Conservation (phyloP, 1,284 basidiomycete species). For the Cerioporus squamosus region DNA sequence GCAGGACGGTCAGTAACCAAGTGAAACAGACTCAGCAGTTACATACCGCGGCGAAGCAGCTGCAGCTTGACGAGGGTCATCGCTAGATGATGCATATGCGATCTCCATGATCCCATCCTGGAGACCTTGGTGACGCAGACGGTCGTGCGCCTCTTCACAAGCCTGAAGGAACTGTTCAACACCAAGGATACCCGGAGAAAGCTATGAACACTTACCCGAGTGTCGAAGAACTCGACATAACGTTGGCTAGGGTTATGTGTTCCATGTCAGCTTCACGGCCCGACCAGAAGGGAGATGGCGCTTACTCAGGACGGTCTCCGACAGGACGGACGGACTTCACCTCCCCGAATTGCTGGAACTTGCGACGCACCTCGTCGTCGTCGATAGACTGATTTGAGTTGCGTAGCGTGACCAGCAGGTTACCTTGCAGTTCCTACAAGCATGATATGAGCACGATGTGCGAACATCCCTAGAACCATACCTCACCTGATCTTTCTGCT, state of each 20-base stretch:
- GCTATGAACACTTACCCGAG: slow-evolving; percentile 56
- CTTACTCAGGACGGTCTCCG: slow-evolving; percentile 74
- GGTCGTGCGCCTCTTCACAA: slow-evolving; percentile 80
- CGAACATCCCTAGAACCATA: background rate
- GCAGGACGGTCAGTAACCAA: background rate
- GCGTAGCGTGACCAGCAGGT: slow-evolving; percentile 78
- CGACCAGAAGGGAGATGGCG: slow-evolving; percentile 17
- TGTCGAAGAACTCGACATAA: slow-evolving; percentile 90
- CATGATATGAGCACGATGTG: slow-evolving; percentile 7
- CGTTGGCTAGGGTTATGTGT: slow-evolving; percentile 58
- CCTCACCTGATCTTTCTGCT: slow-evolving; percentile 86
- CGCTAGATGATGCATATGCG: slow-evolving; percentile 85
- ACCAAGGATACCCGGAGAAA: background rate
- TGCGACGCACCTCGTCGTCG: slow-evolving; percentile 81
- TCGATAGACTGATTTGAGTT: slow-evolving; percentile 76
- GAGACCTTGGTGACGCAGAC: slow-evolving; percentile 75
- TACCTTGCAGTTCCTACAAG: slow-evolving; percentile 74
- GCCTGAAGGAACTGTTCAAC: slow-evolving; percentile 46
- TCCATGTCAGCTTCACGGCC: background rate
- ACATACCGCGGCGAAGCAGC: slow-evolving; percentile 27
- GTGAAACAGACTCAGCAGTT: background rate
- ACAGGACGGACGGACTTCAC: slow-evolving; percentile 79
- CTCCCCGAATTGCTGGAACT: slow-evolving; percentile 89
- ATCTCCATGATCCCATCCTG: slow-evolving; percentile 91
- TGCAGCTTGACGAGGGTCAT: slow-evolving; percentile 37